Evolutionary conservation across 73 alveolate genomes (phyloP).

Genomic region (Paramecium tetraurelia): DNA sequence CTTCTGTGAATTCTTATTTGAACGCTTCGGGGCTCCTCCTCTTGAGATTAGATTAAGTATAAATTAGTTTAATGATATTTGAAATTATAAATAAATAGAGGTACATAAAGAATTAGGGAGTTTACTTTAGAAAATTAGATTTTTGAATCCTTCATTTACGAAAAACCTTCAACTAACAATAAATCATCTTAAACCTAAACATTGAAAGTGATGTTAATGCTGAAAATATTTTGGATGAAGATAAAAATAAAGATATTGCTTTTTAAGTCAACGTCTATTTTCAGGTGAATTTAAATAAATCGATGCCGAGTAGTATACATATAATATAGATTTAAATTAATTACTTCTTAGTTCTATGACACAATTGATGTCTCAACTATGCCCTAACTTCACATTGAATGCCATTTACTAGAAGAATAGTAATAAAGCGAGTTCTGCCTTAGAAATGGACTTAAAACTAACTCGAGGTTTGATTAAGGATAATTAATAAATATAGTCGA

Average conservation of each 20-base stretch:
- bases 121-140: neutral
- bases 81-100: neutral
- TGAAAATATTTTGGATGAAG: too few species aligned
- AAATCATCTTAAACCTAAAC: neutral
- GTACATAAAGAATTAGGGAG: neutral
- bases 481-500: neutral
- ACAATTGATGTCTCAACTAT: neutral
- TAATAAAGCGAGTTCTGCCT: neutral
- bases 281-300: neutral
- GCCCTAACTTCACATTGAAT: neutral
- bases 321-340: neutral
- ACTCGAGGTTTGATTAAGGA: neutral
- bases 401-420: neutral
- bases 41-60: neutral
- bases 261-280: too few species aligned
- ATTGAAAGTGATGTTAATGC: neutral
- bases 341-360: neutral
- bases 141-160: neutral
- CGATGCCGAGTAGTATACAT: neutral
- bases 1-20: too few species aligned
- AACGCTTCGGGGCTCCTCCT: too few species aligned
- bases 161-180: neutral
- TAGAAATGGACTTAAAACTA: neutral
- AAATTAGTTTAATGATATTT: neutral
- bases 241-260: too few species aligned